phyloP scores from a whole-genome alignment of 345 rosid genomes.

The Bruguiera parviflora region DNA sequence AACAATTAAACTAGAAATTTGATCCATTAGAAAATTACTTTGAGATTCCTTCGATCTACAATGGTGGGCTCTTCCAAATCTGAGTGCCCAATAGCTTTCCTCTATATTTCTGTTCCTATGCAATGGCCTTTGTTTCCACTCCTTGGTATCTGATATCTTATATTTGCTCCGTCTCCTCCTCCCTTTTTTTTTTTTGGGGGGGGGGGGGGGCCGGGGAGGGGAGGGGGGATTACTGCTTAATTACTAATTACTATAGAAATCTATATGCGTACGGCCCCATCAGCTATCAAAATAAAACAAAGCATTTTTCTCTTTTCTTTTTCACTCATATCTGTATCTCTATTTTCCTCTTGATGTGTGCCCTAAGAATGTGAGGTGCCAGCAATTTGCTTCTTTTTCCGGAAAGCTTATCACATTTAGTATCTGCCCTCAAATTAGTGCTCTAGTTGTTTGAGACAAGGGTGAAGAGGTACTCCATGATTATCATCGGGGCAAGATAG shows the following conservation, averaged over 20 bases:
- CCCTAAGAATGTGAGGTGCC: not conserved
- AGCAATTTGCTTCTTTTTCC: not conserved
- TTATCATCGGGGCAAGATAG: not conserved
- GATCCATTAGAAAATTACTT: constrained; percentile 30
- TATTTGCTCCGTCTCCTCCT: not conserved
- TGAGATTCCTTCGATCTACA: constrained; percentile 34
- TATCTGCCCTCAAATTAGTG: not conserved
- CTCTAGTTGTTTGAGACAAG: constrained; percentile 7
- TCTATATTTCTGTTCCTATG: constrained; percentile 27
- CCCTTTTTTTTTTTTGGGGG: not conserved
- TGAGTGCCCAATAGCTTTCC: constrained; percentile 41
- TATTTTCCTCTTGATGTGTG: not conserved
- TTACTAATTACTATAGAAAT: constrained; percentile 4
- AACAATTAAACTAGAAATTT: constrained; percentile 31
- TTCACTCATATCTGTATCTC: not conserved
- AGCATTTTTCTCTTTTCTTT: constrained; percentile 3
- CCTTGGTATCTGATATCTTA: constrained; percentile 20
- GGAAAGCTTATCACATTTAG: not conserved
- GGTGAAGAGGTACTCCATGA: not conserved
- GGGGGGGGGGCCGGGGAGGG: not conserved
- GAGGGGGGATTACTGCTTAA: constrained; percentile 3
- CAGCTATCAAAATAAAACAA: not conserved
- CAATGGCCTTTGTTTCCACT: constrained; percentile 32
- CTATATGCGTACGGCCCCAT: not conserved
- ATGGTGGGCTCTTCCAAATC: constrained; percentile 63